Percentiles rank a stretch among this genome's conserved stretches.
phyloP scores from a whole-genome alignment of 306 rosid genomes.

The Dalbergia cochinchinensis region DNA sequence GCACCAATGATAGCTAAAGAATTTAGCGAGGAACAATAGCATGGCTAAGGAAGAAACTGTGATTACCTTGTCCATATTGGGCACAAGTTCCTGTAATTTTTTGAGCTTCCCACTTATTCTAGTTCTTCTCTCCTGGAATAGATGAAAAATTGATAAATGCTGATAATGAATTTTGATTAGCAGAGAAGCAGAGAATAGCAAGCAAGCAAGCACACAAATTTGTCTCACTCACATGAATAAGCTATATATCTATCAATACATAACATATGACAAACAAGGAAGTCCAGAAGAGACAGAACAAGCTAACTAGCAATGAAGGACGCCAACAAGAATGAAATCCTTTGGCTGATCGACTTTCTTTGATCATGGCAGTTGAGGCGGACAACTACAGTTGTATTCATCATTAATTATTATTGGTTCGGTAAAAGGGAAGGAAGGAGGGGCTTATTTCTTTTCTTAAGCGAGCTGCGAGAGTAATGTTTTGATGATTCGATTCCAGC shows the following conservation, averaged over 20 bases:
- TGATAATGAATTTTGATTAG: neutral
- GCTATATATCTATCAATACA: neutral
- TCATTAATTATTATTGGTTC: too few species aligned
- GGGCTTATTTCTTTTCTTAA: too few species aligned
- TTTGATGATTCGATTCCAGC: too few species aligned
- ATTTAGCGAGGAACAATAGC: neutral
- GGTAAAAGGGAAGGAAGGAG: too few species aligned
- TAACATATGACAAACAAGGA: neutral
- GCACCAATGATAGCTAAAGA: neutral
- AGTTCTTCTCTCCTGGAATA: constrained; percentile 86
- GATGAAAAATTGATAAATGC: neutral
- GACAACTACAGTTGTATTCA: too few species aligned
- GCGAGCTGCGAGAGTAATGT: too few species aligned
- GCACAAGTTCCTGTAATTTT: constrained; percentile 92
- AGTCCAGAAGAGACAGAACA: neutral
- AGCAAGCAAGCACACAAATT: neutral
- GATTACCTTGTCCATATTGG: constrained; percentile 93
- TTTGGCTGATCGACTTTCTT: too few species aligned
- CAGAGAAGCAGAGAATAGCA: neutral
- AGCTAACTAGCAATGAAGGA: too few species aligned
- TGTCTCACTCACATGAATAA: neutral
- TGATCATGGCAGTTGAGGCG: too few species aligned
- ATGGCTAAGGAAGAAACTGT: neutral
- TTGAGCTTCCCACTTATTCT: constrained; percentile 90
- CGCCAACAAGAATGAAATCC: too few species aligned